These are phyloP conservation scores for Secale cereale DNA, from an alignment of 176 grass and related monocot genomes.

Conservation along the genomic window DNA sequence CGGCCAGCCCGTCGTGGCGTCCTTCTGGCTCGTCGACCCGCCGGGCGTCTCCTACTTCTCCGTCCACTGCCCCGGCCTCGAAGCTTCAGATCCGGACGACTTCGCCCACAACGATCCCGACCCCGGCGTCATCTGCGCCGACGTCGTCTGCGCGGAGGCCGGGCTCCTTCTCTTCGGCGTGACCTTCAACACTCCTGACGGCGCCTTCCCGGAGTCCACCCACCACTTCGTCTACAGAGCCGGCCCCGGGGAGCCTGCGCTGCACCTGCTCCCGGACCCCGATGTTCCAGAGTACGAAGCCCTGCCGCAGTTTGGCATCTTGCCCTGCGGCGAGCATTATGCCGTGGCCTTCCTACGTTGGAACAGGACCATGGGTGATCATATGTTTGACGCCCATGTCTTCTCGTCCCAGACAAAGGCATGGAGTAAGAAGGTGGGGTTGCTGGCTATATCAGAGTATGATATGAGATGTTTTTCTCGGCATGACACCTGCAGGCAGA, in stretches of 20 bases:
- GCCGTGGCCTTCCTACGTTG: neutral
- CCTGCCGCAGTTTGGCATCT: neutral
- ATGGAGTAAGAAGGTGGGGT: neutral
- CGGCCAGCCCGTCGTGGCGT: neutral
- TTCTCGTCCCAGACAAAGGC: neutral
- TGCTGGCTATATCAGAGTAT: neutral
- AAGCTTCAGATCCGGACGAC: neutral
- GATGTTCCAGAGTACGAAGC: neutral
- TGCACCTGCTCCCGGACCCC: neutral
- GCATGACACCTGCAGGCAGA: neutral
- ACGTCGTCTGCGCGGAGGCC: neutral
- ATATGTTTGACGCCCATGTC: neutral
- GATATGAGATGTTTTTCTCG: neutral
- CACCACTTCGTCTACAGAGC: neutral
- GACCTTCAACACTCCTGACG: neutral
- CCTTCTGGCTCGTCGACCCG: neutral
- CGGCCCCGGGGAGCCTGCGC: neutral
- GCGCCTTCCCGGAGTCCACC: neutral
- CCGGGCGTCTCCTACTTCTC: neutral
- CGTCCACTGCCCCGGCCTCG: neutral
- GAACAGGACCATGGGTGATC: neutral
- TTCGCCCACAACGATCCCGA: neutral
- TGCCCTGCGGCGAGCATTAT: neutral
- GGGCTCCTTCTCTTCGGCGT: neutral
- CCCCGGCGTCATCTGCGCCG: neutral